Evolutionary conservation across 257 asterid genomes (phyloP), one percentile per base, ranked within the genome.

Genomic region (Solanum pennellii): DNA sequence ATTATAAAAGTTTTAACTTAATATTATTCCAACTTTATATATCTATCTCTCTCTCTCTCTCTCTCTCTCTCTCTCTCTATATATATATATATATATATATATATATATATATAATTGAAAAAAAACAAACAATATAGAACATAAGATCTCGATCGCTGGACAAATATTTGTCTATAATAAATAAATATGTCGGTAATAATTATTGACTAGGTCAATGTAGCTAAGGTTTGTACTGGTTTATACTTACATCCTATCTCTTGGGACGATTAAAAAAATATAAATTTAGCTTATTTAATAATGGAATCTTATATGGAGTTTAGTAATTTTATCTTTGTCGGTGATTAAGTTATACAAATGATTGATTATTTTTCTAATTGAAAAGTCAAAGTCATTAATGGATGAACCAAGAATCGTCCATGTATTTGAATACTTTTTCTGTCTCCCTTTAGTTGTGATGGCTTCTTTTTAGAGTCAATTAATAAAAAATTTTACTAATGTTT

Each of bases 401-500:
- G 59, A 15, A 49, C 59, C 21, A 49, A 16, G 21, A 49, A 49
- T 49, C 21, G 1, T 49, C 59, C 59, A 49, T 49, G 21, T 47
- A 47, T 47, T 47, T 47, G 56, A 47, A 47, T 47, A 47, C 56
- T 47, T 0, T 47, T 7, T 47, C 56, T 16, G 7, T 47, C 56
- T 0, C 1, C 3, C 15, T 14, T 47, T 5, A 47, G 0, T 47
- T 14, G 56, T 47, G 20, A 14, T 47, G 1, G 20, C 5, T 47
- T 2, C 14, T 47, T 45, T 5, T 47, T 13, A 47, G 20, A 45
- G 16, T 47, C 7, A 47, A 47, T 14, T 0, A 13, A 47, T 47
- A 5, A 47, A 0, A 47, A 14, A 0, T 4, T 15, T 47, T 2
- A 47, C 0, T 47, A 47, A 47, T 2, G 2, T 1, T 47, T 47